Evolutionary conservation across 2,329 filamentous ascomycete species (phyloP).

Genomic region (Colletotrichum trifolii): DNA sequence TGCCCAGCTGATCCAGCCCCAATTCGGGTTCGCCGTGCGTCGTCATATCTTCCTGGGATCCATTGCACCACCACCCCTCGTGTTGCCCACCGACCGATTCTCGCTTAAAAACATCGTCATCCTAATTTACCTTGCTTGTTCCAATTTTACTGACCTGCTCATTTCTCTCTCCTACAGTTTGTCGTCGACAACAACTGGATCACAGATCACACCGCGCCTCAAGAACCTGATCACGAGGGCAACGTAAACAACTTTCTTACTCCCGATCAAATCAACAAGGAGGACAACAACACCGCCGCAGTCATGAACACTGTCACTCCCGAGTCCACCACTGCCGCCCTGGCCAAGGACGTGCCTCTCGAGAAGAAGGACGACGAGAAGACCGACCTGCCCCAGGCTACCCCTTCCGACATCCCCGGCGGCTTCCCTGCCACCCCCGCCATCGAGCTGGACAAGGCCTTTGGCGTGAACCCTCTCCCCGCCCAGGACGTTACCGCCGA

Average conservation of each 20-base stretch:
- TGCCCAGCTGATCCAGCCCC: conserved; percentile 23
- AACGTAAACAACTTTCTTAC: conserved; percentile 95
- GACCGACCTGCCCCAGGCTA: conserved; percentile 33
- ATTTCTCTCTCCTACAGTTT: conserved; percentile 69
- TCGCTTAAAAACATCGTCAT: conserved; percentile 33
- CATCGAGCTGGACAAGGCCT: conserved; percentile 60
- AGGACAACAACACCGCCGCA: conserved; percentile 57
- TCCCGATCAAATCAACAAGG: conserved; percentile 73
- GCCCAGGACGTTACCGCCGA: conserved; percentile 76
- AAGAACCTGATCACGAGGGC: conserved; percentile 83
- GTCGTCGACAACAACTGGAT: conserved; percentile 94
- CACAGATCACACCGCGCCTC: conserved; percentile 81
- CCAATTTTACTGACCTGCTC: conserved; percentile 32
- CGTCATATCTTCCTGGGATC: conserved; percentile 35
- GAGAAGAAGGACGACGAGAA: conserved; percentile 42
- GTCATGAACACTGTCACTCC: conserved; percentile 76
- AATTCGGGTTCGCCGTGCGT: conserved; percentile 20
- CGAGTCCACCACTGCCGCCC: conserved; percentile 75
- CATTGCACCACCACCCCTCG: conserved; percentile 20
- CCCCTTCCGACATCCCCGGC: conserved; percentile 54
- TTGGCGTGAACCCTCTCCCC: conserved; percentile 71
- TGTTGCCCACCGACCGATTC: conserved; percentile 33
- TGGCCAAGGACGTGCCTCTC: conserved; percentile 65
- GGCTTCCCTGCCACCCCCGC: conserved; percentile 75
- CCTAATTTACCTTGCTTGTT: conserved; percentile 4